These are phyloP conservation scores for Lentinula lateritia DNA, from an alignment of 768 basidiomycete species.

Conservation along the genomic window DNA sequence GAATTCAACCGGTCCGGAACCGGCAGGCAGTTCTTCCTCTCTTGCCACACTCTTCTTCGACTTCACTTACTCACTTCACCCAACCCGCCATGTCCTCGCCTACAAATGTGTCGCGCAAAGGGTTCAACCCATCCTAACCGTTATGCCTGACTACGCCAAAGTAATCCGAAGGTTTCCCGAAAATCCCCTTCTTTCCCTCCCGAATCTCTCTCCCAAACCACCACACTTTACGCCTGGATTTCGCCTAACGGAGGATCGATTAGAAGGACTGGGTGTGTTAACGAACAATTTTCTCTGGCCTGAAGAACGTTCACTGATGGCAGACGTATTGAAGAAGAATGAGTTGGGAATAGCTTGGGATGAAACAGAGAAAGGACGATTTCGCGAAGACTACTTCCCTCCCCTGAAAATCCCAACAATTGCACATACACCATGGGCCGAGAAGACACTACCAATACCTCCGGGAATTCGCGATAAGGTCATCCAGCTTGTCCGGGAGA, in stretches of 20 bases:
- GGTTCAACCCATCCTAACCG: no score
- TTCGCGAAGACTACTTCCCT: slow-evolving; percentile 14
- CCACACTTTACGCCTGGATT: slow-evolving; percentile 15
- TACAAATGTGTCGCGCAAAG: no score
- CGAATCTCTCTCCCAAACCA: slow-evolving; percentile 13
- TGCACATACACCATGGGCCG: slow-evolving; percentile 17
- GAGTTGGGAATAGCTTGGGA: slow-evolving; percentile 25
- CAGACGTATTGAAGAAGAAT: slow-evolving; percentile 16
- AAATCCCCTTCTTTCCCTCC: slow-evolving; percentile 19
- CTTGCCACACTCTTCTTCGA: no score
- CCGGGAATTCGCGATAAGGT: slow-evolving; percentile 25
- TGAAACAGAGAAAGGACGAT: slow-evolving; percentile 20
- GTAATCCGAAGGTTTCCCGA: slow-evolving; percentile 7
- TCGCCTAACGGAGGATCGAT: slow-evolving; percentile 16
- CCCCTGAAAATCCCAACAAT: slow-evolving; percentile 15
- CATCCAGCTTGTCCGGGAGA: slow-evolving; percentile 23
- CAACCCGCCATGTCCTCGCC: no score
- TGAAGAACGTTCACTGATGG: slow-evolving; percentile 20
- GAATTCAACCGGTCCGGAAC: no score
- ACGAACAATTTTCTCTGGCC: slow-evolving; percentile 17
- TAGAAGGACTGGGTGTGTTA: slow-evolving; percentile 17
- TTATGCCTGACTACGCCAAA: no score
- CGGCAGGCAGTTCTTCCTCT: no score
- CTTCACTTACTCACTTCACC: no score
- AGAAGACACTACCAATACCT: slow-evolving; percentile 5